phyloP scores from a whole-genome alignment of 306 rosid species.

The Cucurbita moschata region DNA sequence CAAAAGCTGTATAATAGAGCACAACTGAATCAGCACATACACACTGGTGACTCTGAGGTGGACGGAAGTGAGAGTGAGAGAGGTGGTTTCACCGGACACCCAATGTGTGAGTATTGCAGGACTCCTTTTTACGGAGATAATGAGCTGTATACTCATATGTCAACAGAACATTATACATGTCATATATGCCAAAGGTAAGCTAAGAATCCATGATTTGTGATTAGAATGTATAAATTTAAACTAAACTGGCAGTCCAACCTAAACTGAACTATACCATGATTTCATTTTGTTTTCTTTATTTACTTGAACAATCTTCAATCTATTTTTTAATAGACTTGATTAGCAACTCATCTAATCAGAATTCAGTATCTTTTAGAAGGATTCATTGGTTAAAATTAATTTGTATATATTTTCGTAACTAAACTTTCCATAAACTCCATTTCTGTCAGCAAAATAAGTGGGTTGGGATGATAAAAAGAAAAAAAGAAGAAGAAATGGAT shows the following conservation, averaged over 20 bases:
- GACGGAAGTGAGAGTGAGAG: conserved; percentile 98
- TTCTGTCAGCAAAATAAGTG: not conserved
- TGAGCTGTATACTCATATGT: conserved; percentile 79
- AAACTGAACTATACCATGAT: not conserved
- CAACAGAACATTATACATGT: conserved; percentile 85
- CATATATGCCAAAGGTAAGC: conserved; percentile 87
- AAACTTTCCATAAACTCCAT: not conserved
- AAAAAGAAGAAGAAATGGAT: not conserved
- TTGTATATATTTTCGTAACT: not conserved
- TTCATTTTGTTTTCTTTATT: not conserved
- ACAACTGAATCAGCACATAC: conserved; percentile 68
- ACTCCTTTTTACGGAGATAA: conserved; percentile 87
- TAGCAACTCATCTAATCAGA: not conserved
- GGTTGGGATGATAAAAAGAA: not conserved
- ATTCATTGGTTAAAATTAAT: not conserved
- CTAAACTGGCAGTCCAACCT: not conserved
- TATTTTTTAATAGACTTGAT: not conserved
- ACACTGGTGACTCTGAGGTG: conserved; percentile 80
- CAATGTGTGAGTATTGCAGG: conserved; percentile 78
- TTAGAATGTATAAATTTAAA: not conserved
- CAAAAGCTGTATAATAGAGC: conserved; percentile 76
- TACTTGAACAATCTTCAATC: not conserved
- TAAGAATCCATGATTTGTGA: not conserved
- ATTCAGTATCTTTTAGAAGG: not conserved
- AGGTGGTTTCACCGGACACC: conserved; percentile 97